These are phyloP conservation scores for Chimonanthus praecox DNA, from an alignment of 164 flowering plant species.

Conservation along the genomic window DNA sequence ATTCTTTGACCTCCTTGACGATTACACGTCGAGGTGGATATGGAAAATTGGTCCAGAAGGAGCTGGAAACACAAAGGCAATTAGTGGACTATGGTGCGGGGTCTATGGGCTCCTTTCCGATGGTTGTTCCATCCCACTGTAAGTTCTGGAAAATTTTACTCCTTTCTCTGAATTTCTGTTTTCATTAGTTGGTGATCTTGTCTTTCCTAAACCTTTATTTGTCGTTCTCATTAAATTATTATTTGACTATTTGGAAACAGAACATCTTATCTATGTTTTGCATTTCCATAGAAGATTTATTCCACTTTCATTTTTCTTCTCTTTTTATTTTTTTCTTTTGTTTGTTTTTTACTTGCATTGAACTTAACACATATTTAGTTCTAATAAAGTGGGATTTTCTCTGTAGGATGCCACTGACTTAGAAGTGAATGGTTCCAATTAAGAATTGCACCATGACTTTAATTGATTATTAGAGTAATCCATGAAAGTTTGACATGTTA, in stretches of 20 bases:
- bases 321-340: not conserved
- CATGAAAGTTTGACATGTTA: too few relatives aligned
- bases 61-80: conserved; percentile 89
- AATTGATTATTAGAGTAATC: too few relatives aligned
- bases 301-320: not conserved
- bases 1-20: conserved; percentile 34
- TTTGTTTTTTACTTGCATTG: not conserved
- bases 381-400: not conserved
- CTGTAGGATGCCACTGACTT: not conserved
- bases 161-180: not conserved
- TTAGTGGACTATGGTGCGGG: conserved; percentile 93
- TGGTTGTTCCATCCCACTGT: conserved; percentile 59
- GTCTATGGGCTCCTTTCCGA: conserved; percentile 67
- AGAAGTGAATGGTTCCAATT: too few relatives aligned
- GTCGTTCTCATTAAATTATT: conserved; percentile 1
- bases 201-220: not conserved
- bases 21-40: conserved; percentile 93
- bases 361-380: not conserved
- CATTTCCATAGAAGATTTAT: not conserved
- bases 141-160: conserved; percentile 28
- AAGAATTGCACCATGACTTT: not conserved
- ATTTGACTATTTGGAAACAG: not conserved
- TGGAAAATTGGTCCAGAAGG: conserved; percentile 91
- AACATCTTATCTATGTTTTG: not conserved
- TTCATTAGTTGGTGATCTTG: not conserved